Conservation (phyloP, 257 asterid genomes). For the Penstemon davidsonii region DNA sequence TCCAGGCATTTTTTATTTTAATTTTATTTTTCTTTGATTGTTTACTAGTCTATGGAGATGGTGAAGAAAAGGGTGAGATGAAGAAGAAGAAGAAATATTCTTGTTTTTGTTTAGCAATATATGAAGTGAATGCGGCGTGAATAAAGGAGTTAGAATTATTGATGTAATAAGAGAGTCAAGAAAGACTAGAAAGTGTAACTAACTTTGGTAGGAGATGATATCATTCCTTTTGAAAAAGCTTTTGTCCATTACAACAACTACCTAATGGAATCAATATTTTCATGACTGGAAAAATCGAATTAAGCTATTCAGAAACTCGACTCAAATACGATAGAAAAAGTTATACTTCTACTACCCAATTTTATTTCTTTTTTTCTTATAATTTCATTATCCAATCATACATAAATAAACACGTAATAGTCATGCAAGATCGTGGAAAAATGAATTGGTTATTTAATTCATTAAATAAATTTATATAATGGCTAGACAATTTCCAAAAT, state of each 20-base stretch:
- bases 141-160: slow-evolving; percentile 44
- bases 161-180: not conserved
- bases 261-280: not conserved
- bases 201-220: slow-evolving; percentile 14
- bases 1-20: slow-evolving; percentile 44
- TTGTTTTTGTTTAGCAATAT: slow-evolving; percentile 14
- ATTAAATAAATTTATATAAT: too few relatives aligned
- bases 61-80: slow-evolving; percentile 43
- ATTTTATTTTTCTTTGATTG: too few relatives aligned
- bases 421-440: too few relatives aligned
- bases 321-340: not conserved
- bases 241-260: slow-evolving; percentile 25
- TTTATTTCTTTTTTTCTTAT: too few relatives aligned
- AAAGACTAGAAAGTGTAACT: slow-evolving; percentile 7
- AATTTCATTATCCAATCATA: too few relatives aligned
- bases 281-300: not conserved
- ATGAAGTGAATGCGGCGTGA: slow-evolving; percentile 65
- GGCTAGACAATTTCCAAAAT: too few relatives aligned
- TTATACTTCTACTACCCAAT: not conserved
- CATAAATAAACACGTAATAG: too few relatives aligned
- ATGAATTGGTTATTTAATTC: too few relatives aligned
- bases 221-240: slow-evolving; percentile 21
- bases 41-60: slow-evolving; percentile 13
- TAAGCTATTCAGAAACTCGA: not conserved
- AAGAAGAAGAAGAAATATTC: slow-evolving; percentile 28